Evolutionary conservation across 371 early-diverging fungal genomes (phyloP), one percentile per base, ranked within the genome.

Genomic region (Cokeromyces recurvatus): DNA sequence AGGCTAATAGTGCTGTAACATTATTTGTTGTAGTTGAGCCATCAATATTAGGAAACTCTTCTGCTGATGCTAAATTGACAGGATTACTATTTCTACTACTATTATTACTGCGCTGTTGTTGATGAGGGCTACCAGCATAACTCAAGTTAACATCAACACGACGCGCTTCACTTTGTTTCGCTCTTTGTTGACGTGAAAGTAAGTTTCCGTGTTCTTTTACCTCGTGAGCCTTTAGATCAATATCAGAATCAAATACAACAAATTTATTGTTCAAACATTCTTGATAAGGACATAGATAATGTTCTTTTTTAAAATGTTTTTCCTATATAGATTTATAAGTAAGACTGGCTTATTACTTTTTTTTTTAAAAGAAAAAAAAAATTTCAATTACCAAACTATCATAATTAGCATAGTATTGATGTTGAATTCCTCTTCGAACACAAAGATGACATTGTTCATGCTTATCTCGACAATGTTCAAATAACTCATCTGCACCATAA

Each of bases 381-480:
- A 16, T 29, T 7, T 25, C 8, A 57, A 77, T 56, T 79, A 86
- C 93, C 64, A 97, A 63, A n/a, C 72, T 65, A 21, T 75, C 43
- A 57, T 95, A 95, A 66, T 95, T 83, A 34, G 67, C 61, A 64
- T 85, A 96, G 62, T 95, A 95, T 40, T 83, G 84, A 59, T 94
- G 81, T 15, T 85, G 78, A 17, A 85, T 72, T 2, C 89, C 89
- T 37, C 54, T 55, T 46, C 85, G 71, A 11, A 81, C 73, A 56
- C 98, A 97, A 22, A 96, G 65, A 57, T 90, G 88, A 50, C 98
- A 97, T 62, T 93, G 87, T 63, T 97, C 97, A 65, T 97, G 97
- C 49, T 84, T 85, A 40, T 90, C 81, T 16, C 89, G 76, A 55
- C 97, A 96, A 64, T 97, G 98, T 32, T 87, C 90, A 61, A 79